A percentile compares a stretch with the other conserved stretches of the same genome.
phyloP scores from a whole-genome alignment of 768 basidiomycete species.

The Pisolithus microcarpus region DNA sequence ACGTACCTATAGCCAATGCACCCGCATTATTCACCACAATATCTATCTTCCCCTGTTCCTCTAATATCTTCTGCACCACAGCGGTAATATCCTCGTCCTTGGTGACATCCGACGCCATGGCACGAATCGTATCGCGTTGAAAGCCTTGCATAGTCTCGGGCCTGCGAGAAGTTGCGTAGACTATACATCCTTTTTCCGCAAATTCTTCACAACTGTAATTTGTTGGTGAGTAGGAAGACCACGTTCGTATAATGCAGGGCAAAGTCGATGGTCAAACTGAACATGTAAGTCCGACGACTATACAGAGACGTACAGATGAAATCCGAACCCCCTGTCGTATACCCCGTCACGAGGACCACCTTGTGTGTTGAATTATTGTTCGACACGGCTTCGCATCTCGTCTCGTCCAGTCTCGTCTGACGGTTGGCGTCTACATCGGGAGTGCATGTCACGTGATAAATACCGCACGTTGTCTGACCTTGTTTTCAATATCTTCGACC shows the following conservation, averaged over 20 bases:
- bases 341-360: slow-evolving; percentile 70
- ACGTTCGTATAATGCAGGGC: slow-evolving; percentile 15
- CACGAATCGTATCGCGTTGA: slow-evolving; percentile 36
- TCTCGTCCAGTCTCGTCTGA: too few relatives aligned
- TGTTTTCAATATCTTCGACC: too few relatives aligned
- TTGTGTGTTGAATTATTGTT: slow-evolving; percentile 4
- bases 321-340: slow-evolving; percentile 67
- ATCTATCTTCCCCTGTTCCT: too few relatives aligned
- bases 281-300: not conserved
- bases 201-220: slow-evolving; percentile 59
- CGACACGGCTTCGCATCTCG: too few relatives aligned
- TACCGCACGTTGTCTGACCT: too few relatives aligned
- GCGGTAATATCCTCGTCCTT: slow-evolving; percentile 55
- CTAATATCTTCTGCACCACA: too few relatives aligned
- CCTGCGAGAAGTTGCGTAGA: slow-evolving; percentile 71
- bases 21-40: too few relatives aligned
- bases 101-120: slow-evolving; percentile 54
- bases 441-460: too few relatives aligned
- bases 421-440: too few relatives aligned
- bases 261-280: not conserved
- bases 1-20: too few relatives aligned
- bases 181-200: too few relatives aligned
- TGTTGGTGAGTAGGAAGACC: not conserved
- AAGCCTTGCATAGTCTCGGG: slow-evolving; percentile 59
- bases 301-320: slow-evolving; percentile 39